These are phyloP conservation scores for Lachancea kluyveri DNA, from an alignment of 805 yeast species.

Conservation along the genomic window DNA sequence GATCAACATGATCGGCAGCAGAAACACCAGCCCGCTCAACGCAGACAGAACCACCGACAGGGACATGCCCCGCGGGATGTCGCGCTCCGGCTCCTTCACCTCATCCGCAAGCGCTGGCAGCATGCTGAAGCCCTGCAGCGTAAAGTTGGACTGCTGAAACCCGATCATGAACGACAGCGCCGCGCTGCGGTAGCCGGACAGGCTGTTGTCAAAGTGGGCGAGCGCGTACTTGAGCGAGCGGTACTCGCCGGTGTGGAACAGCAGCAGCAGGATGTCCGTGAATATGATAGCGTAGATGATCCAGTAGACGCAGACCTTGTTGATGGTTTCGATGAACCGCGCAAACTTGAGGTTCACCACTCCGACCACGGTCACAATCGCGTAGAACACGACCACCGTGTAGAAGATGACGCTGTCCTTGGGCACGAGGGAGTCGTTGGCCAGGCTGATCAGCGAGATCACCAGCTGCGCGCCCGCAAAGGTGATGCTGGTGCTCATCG, in stretches of 20 bases:
- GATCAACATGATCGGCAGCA: slow-evolving; percentile 64
- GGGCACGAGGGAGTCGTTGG: slow-evolving; percentile 43
- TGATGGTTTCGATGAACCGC: slow-evolving; percentile 53
- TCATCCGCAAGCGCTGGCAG: slow-evolving; percentile 79
- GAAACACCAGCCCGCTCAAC: slow-evolving; percentile 63
- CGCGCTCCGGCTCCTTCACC: slow-evolving; percentile 66
- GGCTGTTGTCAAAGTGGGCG: slow-evolving; percentile 60
- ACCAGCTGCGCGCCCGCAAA: slow-evolving; percentile 75
- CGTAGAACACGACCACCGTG: slow-evolving; percentile 51
- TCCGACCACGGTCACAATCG: slow-evolving; percentile 53
- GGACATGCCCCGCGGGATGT: slow-evolving; percentile 68
- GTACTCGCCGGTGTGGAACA: slow-evolving; percentile 48
- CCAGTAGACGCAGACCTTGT: slow-evolving; percentile 68
- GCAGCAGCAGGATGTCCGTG: slow-evolving; percentile 55
- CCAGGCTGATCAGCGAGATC: slow-evolving; percentile 57
- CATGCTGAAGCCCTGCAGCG: slow-evolving; percentile 79
- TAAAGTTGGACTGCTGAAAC: slow-evolving; percentile 70
- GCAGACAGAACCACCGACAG: slow-evolving; percentile 59
- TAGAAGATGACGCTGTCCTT: slow-evolving; percentile 46
- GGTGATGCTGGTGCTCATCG: slow-evolving; percentile 66
- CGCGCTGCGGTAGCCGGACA: slow-evolving; percentile 67
- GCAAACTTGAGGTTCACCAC: slow-evolving; percentile 58
- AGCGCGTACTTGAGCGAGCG: slow-evolving; percentile 55
- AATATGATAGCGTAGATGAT: slow-evolving; percentile 62
- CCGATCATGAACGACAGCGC: slow-evolving; percentile 70